Conservation (phyloP, 768 basidiomycete genomes). For the Amanita thiersii region DNA sequence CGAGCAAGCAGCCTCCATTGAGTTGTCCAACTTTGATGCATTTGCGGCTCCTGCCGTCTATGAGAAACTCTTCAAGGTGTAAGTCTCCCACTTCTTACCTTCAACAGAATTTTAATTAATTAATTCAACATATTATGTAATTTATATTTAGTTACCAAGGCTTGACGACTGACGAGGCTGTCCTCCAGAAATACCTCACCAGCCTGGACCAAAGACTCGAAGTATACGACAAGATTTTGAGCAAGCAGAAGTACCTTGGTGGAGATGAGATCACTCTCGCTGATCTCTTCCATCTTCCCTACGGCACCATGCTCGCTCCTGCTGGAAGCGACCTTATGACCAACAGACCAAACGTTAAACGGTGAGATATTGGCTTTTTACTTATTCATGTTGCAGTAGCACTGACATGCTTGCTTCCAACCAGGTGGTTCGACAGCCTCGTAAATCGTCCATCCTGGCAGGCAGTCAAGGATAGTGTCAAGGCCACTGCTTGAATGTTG, state of each 20-base stretch:
- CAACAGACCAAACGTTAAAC: no score
- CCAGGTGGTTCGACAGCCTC: background rate
- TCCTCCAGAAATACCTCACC: slow-evolving; percentile 13
- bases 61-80: slow-evolving; percentile 34
- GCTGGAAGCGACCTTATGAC: no score
- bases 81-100: background rate
- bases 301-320: no score
- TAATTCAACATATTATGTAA: background rate
- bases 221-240: slow-evolving; percentile 38
- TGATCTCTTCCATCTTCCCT: no score
- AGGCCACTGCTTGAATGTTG: slow-evolving; percentile 1
- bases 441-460: background rate
- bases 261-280: slow-evolving; percentile 28
- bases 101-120: background rate
- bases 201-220: slow-evolving; percentile 27
- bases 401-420: no score
- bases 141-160: slow-evolving; percentile 16
- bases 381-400: no score
- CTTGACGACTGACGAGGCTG: slow-evolving; percentile 18
- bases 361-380: no score
- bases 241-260: slow-evolving; percentile 37
- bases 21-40: slow-evolving; percentile 38
- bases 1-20: slow-evolving; percentile 38
- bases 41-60: slow-evolving; percentile 22
- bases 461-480: slow-evolving; percentile 1